phyloP scores from a whole-genome alignment of 495 filamentous ascomycete genomes.

The Aspergillus panamensis region DNA sequence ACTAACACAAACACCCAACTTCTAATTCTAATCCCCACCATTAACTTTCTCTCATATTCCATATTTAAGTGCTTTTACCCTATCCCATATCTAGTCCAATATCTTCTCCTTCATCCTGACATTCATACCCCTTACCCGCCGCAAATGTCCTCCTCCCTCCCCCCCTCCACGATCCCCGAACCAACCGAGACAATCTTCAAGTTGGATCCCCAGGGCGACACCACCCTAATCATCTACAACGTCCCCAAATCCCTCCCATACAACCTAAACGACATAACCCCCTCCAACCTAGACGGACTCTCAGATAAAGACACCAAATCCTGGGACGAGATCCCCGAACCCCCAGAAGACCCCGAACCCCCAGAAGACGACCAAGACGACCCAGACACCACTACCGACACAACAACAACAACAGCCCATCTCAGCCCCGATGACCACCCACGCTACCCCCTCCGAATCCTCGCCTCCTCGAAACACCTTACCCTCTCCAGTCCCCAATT shows the following conservation, averaged over 20 bases:
- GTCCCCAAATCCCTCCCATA: not conserved
- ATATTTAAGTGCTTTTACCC: too few species aligned
- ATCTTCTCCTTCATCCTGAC: too few species aligned
- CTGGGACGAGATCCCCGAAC: not conserved
- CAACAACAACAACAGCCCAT: too few species aligned
- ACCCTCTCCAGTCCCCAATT: conserved; percentile 4
- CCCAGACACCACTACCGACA: too few species aligned
- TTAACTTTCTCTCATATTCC: too few species aligned
- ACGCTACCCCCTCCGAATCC: not conserved
- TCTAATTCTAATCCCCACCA: too few species aligned
- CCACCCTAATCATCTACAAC: not conserved
- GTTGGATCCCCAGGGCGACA: not conserved
- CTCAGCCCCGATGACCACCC: not conserved
- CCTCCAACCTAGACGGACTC: not conserved
- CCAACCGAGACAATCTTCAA: not conserved
- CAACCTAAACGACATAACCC: not conserved
- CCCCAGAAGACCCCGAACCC: not conserved
- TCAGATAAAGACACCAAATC: not conserved
- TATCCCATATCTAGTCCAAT: too few species aligned
- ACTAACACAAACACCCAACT: too few species aligned
- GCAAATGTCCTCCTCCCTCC: too few species aligned
- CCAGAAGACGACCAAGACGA: not conserved
- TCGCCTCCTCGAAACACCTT: conserved; percentile 6
- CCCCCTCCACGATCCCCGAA: too few species aligned
- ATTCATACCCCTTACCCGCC: too few species aligned